Base-by-base conservation (phyloP, 306 rosid species). In the Myrica gale region DNA sequence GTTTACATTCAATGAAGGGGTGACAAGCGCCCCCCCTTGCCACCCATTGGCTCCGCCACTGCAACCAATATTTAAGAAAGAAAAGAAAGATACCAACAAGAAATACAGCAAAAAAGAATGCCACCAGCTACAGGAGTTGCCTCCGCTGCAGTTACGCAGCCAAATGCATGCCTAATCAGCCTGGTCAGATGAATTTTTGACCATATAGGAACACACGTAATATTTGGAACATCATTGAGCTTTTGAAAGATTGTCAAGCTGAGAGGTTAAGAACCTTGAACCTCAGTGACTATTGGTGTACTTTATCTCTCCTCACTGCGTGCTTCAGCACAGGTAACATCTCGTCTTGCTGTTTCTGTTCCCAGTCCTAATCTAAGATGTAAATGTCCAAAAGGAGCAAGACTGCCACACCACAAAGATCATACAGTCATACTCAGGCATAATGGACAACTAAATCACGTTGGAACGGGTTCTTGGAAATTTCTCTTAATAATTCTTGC, bases 391-490 rank as follows among this genome's bases (percentile, higher is more conserved):
- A 52, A 13, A 51, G 54, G 47, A 19, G 50, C n/a, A 16, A 43
- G 50, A 26, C 7, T 53, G 58, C 6, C 9, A 53, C 7, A 17
- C 2, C 16, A 17, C 43, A 13, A 46, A 10, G 61, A 73, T 57
- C 54, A 65, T 76, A 39, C 37, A 32, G 37, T 32, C 37, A 32
- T 32, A 32, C 37, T 2, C 37, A 32, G 37, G 37, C 37, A 32
- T 32, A 73, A 70, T 37, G 9, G 20, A 73, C 76, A 72, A 17
- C 70, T 9, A 68, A 66, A 65, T 61, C 26, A 58, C 53, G 44
- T 57, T 67, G 21, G 42, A 74, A 46, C 69, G 66, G 80, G 76
- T 80, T 67, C 48, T 19, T 76, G 93, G 90, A 89, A 89, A 70
- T 81, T 89, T 86, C 89, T 73, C 76, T 75, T 41, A 48, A 55